These are phyloP conservation scores for Pestalotiopsis sp. DNA, from an alignment of 2,329 filamentous ascomycete species.

Conservation along the genomic window DNA sequence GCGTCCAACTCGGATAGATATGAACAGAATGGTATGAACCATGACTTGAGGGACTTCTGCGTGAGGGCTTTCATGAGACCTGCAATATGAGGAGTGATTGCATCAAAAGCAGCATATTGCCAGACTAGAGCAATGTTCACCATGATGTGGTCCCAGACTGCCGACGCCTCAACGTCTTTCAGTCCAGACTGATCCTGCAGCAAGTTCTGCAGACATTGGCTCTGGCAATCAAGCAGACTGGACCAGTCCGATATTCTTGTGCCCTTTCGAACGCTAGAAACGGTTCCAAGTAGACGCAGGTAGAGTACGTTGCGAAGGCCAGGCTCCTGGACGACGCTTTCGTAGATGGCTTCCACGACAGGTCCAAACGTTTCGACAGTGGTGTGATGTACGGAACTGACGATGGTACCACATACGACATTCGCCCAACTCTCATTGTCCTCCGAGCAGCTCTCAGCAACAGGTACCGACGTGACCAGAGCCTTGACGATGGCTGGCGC, in stretches of 20 bases:
- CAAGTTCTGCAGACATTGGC: conserved; percentile 53
- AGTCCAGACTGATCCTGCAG: conserved; percentile 42
- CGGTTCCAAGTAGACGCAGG: conserved; percentile 65
- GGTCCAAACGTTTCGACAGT: conserved; percentile 73
- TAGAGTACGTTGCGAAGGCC: conserved; percentile 49
- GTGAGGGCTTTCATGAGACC: conserved; percentile 67
- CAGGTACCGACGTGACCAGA: conserved; percentile 54
- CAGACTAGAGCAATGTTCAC: conserved; percentile 67
- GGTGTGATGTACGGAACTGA: conserved; percentile 82
- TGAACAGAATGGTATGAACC: conserved; percentile 86
- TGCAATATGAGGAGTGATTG: conserved; percentile 71
- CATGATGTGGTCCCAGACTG: conserved; percentile 61
- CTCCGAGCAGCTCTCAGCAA: conserved; percentile 50
- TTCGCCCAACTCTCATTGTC: conserved; percentile 59
- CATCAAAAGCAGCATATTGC: conserved; percentile 77
- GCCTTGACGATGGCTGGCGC: conserved; percentile 55
- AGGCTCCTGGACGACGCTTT: conserved; percentile 44
- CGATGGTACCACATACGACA: conserved; percentile 75
- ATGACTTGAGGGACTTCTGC: conserved; percentile 65
- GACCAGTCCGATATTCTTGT: conserved; percentile 75
- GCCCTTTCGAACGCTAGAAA: conserved; percentile 82
- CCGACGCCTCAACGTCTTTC: conserved; percentile 33
- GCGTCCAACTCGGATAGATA: conserved; percentile 75
- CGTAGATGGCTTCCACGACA: conserved; percentile 64
- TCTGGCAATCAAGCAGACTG: conserved; percentile 59